Percentiles rank a stretch among this genome's conserved stretches.
phyloP scores from a whole-genome alignment of 352 stramenopile species.

The Globisporangium cystogenes region DNA sequence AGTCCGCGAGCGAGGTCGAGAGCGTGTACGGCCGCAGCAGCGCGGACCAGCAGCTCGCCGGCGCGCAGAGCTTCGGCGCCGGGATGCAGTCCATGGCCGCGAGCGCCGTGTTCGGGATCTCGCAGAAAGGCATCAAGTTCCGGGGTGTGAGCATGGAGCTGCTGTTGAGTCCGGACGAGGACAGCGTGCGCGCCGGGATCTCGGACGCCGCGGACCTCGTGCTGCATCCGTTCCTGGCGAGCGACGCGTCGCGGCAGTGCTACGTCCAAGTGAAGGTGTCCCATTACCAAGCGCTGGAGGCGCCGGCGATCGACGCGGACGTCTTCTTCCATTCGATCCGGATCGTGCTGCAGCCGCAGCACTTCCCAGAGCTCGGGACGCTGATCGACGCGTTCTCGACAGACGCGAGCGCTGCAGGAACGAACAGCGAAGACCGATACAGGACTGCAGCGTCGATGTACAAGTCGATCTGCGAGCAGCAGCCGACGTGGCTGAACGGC shows the following conservation, averaged over 20 bases:
- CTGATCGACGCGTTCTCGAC: constrained; percentile 62
- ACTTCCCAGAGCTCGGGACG: constrained; percentile 67
- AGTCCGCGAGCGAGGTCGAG: constrained; percentile 71
- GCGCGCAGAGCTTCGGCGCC: constrained; percentile 23
- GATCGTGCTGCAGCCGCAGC: constrained; percentile 73
- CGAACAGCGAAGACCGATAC: constrained; percentile 17
- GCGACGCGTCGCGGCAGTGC: constrained; percentile 52
- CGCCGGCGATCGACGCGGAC: constrained; percentile 68
- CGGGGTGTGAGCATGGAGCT: constrained; percentile 80
- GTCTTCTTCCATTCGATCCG: constrained; percentile 81
- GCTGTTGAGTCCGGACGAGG: constrained; percentile 51
- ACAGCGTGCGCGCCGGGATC: constrained; percentile 19
- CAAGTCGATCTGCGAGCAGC: constrained; percentile 65
- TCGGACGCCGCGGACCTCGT: constrained; percentile 33
- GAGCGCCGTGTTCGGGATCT: constrained; percentile 78
- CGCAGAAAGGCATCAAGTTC: constrained; percentile 83
- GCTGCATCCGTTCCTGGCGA: constrained; percentile 63
- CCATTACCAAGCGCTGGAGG: constrained; percentile 69
- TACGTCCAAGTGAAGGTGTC: constrained; percentile 84
- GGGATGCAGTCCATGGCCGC: constrained; percentile 75
- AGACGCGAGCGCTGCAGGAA: constrained; percentile 6
- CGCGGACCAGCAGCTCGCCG: constrained; percentile 24
- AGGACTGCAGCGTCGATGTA: constrained; percentile 50
- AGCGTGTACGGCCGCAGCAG: constrained; percentile 56
- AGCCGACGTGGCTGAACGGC: constrained; percentile 50